Base-by-base conservation (phyloP, 371 early-diverging fungal genomes). In the Mortierella sp. region DNA sequence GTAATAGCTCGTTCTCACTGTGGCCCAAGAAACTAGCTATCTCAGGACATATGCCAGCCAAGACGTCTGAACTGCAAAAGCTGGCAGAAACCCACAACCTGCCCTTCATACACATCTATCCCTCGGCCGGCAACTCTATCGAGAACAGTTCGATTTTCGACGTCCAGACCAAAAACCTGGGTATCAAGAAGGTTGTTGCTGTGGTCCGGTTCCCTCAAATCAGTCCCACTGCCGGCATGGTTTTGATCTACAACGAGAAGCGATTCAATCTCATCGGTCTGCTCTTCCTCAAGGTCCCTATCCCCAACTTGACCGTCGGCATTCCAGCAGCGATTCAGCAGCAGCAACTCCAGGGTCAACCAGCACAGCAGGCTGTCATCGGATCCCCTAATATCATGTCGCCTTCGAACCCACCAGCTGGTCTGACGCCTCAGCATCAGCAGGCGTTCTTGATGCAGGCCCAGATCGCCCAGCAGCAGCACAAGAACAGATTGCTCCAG, bases 21-120 rank as follows among this genome's bases (percentile, higher is more conserved):
- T 91, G 91, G 91, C 91, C 91, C 8, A 80, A 87, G 70, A 86
- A 89, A 48, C 81, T 90, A 11, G 78, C 78, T 19, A 90, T 91
- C 55, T 80, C 89, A 3, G 85, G 89, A 37, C 82, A 89, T 55
- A 87, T 88, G 72, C 89, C 90, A 16, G 86, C 87, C 5, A 86
- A 86, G 75, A 87, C 87, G 24, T 73, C 83, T 2, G 82, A 89
- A 40, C 73, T 90, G 9, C 88, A 87, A 47, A 77, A 79, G 70
- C 85, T 88, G 58, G 88, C 89, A 0, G 77, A 87, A 26, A 85
- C 87, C 8, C 87, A 90, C 68, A 88, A 86, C 8, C 34, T 90
- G 37, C 91, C 91, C 0, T 89, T 89, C 39, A 87, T 90, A 65
- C 88, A 89, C 22, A 90, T 91, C 67, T 86, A 87, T 48, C 89